A percentile compares a stretch with the other conserved stretches of the same genome.
Conservation (phyloP, 371 early-diverging fungal species). For the Saksenaea vasiformis region DNA sequence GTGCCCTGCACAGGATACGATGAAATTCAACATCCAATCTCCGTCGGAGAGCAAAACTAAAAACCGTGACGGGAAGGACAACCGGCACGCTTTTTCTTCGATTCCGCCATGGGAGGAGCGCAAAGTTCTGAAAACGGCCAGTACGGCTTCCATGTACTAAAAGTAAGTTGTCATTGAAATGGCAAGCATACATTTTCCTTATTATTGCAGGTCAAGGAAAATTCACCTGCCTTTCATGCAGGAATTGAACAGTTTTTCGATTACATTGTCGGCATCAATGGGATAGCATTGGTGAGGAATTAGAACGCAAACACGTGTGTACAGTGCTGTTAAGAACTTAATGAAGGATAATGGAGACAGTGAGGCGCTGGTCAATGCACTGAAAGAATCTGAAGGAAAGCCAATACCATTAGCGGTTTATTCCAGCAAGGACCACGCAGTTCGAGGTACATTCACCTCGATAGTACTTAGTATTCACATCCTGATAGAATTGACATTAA, state of each 20-base stretch:
- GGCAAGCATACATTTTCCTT: neutral
- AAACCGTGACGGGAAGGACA: neutral
- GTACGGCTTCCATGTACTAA: constrained; percentile 52
- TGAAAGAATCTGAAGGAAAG: constrained; percentile 54
- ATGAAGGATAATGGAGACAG: constrained; percentile 52
- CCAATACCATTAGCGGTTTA: constrained; percentile 65
- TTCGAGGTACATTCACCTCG: constrained; percentile 49
- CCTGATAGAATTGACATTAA: constrained; percentile 53
- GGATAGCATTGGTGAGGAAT: constrained; percentile 48
- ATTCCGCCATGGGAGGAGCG: constrained; percentile 5
- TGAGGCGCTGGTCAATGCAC: constrained; percentile 44
- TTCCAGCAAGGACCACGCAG: constrained; percentile 65
- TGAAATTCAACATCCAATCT: neutral
- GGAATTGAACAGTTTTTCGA: constrained; percentile 81
- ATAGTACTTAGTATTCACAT: neutral
- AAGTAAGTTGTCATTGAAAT: constrained; percentile 20
- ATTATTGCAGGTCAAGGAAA: constrained; percentile 56
- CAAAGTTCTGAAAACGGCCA: constrained; percentile 53
- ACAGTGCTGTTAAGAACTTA: neutral
- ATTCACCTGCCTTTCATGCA: constrained; percentile 69
- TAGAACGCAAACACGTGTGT: neutral
- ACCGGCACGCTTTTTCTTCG: neutral
- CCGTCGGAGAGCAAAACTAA: neutral
- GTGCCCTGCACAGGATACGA: too few relatives aligned
- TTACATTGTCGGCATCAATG: constrained; percentile 71